Evolutionary conservation across 2,329 filamentous ascomycete species (phyloP).

Genomic region (Drechslerella coelobrocha): DNA sequence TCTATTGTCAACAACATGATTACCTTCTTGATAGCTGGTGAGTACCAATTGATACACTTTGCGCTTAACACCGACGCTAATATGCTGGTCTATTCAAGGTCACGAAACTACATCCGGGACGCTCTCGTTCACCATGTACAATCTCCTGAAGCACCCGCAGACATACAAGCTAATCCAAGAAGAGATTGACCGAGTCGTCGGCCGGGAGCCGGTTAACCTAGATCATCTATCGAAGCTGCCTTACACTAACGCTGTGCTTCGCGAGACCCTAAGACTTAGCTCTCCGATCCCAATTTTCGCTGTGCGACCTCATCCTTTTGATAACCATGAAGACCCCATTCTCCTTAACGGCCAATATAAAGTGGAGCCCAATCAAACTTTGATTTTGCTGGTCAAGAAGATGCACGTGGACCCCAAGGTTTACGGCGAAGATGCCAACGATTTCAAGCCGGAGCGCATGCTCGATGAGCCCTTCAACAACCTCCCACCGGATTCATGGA

Average conservation of each 20-base stretch:
- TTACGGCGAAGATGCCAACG: constrained; percentile 69
- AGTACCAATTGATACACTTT: constrained; percentile 30
- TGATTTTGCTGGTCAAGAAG: constrained; percentile 63
- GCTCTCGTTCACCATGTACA: constrained; percentile 70
- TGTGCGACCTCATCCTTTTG: constrained; percentile 63
- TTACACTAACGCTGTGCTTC: constrained; percentile 71
- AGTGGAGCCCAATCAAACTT: constrained; percentile 63
- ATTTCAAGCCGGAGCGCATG: constrained; percentile 76
- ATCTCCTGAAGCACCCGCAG: constrained; percentile 69
- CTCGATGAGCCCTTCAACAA: constrained; percentile 72
- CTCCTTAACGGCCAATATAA: constrained; percentile 68
- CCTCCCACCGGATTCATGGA: constrained; percentile 70
- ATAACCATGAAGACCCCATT: constrained; percentile 60
- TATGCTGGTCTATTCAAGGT: constrained; percentile 57
- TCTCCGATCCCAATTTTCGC: constrained; percentile 68
- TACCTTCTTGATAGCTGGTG: constrained; percentile 72
- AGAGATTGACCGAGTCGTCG: constrained; percentile 72
- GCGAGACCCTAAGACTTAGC: constrained; percentile 70
- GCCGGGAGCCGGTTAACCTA: constrained; percentile 65
- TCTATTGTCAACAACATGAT: constrained; percentile 74
- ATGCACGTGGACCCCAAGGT: constrained; percentile 70
- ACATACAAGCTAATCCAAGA: constrained; percentile 68
- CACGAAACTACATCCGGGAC: constrained; percentile 75
- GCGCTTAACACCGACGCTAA: neutral
- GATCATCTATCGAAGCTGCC: constrained; percentile 70